These are phyloP conservation scores for Termitomyces sp. DNA, from an alignment of 768 basidiomycete species.

Conservation along the genomic window DNA sequence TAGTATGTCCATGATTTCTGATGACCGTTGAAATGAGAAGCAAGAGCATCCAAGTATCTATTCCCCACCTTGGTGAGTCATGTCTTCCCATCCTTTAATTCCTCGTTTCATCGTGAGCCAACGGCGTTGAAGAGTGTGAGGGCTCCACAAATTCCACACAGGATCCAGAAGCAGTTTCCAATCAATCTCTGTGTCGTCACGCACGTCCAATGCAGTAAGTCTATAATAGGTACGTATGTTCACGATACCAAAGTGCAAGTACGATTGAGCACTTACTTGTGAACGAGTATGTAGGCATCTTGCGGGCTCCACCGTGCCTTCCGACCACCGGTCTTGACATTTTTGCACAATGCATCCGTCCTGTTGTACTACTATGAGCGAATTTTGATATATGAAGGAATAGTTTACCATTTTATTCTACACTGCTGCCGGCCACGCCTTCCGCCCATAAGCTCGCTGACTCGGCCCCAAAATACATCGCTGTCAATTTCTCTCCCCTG, in stretches of 20 bases:
- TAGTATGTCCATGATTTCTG: constrained; percentile 82
- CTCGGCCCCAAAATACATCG: constrained; percentile 80
- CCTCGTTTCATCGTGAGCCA: constrained; percentile 78
- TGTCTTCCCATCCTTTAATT: constrained; percentile 73
- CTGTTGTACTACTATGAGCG: constrained; percentile 26
- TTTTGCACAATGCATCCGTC: constrained; percentile 74
- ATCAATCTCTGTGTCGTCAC: constrained; percentile 79
- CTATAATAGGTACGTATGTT: constrained; percentile 29
- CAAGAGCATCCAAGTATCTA: background rate
- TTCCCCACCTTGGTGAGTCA: constrained; percentile 67
- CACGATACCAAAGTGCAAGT: background rate
- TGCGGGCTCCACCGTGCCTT: constrained; percentile 70
- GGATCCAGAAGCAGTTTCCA: constrained; percentile 75
- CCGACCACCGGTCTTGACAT: constrained; percentile 65
- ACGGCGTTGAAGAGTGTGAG: constrained; percentile 71
- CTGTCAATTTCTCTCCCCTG: constrained; percentile 71
- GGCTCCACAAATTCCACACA: constrained; percentile 83
- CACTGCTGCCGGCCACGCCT: constrained; percentile 78
- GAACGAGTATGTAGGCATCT: constrained; percentile 77
- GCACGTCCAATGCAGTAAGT: constrained; percentile 67
- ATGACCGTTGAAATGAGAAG: constrained; percentile 4
- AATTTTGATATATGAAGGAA: background rate
- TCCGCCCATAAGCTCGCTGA: constrained; percentile 73
- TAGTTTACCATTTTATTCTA: constrained; percentile 72
- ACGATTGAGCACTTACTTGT: constrained; percentile 49